Percentiles rank a stretch among this genome's conserved stretches.
Conservation (phyloP, 192 early-diverging fungal species). For the Entomortierella parvispora region DNA sequence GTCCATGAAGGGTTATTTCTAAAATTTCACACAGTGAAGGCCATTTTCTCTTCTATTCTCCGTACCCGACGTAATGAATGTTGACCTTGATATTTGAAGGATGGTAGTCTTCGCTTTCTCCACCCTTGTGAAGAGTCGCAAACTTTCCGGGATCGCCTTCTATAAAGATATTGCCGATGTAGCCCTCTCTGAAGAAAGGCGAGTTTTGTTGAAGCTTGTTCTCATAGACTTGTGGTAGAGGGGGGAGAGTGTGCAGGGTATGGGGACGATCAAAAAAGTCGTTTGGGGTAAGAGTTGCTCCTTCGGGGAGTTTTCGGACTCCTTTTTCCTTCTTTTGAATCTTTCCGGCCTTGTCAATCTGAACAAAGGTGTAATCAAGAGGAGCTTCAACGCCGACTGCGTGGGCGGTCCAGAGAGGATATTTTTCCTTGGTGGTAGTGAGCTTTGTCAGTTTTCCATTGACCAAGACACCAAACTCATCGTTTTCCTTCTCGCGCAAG, state of each 20-base stretch:
- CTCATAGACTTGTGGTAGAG: constrained; percentile 37
- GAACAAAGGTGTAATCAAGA: constrained; percentile 32
- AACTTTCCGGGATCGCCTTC: constrained; percentile 22
- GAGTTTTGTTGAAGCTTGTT: constrained; percentile 29
- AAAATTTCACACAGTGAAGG: no score
- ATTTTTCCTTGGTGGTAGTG: constrained; percentile 17
- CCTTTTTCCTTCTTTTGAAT: constrained; percentile 9
- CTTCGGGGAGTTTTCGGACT: constrained; percentile 21
- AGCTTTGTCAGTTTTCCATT: constrained; percentile 43
- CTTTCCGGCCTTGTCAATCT: constrained; percentile 14
- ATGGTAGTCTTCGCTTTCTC: constrained; percentile 1
- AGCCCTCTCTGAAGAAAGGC: constrained; percentile 30
- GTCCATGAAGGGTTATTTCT: no score
- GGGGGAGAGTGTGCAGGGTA: constrained; percentile 16
- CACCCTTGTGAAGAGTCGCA: constrained; percentile 11
- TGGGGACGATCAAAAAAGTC: constrained; percentile 27
- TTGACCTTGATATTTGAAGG: constrained; percentile 18
- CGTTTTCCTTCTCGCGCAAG: constrained; percentile 12
- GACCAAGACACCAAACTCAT: constrained; percentile 29
- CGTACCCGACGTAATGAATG: constrained; percentile 22
- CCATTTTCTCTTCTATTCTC: neutral
- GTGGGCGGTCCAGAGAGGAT: constrained; percentile 49
- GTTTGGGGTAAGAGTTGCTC: constrained; percentile 29
- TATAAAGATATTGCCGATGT: constrained; percentile 30
- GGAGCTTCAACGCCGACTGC: constrained; percentile 25